These are phyloP conservation scores for Metschnikowia lochheadii DNA, from an alignment of 805 yeast genomes.

Conservation along the genomic window DNA sequence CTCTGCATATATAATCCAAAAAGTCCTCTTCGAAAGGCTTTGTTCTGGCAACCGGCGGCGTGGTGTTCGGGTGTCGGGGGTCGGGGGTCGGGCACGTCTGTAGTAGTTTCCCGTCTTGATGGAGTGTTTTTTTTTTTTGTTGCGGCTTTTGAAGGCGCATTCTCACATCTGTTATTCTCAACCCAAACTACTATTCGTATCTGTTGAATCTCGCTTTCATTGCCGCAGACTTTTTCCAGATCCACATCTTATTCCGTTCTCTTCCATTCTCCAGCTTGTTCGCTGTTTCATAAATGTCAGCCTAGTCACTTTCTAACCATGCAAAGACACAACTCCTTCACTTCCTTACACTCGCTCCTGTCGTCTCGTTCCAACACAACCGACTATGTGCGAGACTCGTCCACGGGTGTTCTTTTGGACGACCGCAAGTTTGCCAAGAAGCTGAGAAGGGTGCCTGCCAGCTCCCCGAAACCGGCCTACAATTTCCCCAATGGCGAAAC, in stretches of 20 bases:
- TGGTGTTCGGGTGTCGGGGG: not conserved
- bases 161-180: conserved; percentile 1
- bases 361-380: conserved; percentile 4
- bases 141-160: not conserved
- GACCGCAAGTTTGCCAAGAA: conserved; percentile 37
- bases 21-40: not conserved
- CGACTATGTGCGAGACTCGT: conserved; percentile 15
- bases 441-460: conserved; percentile 22
- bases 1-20: too few species aligned
- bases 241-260: not conserved
- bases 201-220: not conserved
- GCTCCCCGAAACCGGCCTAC: conserved; percentile 22
- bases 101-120: not conserved
- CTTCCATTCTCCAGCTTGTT: not conserved
- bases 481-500: conserved; percentile 54
- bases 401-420: conserved; percentile 37
- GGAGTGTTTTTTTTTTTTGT: not conserved
- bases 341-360: conserved; percentile 6
- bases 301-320: conserved; percentile 1
- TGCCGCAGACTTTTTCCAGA: not conserved
- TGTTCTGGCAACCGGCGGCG: not conserved
- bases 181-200: not conserved
- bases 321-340: conserved; percentile 14
- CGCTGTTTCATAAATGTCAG: not conserved
- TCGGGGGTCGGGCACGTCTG: not conserved